Evolutionary conservation across 108 stramenopile species (phyloP), one percentile per base, ranked within the genome.

Genomic region (Cyclotella kingstonii): DNA sequence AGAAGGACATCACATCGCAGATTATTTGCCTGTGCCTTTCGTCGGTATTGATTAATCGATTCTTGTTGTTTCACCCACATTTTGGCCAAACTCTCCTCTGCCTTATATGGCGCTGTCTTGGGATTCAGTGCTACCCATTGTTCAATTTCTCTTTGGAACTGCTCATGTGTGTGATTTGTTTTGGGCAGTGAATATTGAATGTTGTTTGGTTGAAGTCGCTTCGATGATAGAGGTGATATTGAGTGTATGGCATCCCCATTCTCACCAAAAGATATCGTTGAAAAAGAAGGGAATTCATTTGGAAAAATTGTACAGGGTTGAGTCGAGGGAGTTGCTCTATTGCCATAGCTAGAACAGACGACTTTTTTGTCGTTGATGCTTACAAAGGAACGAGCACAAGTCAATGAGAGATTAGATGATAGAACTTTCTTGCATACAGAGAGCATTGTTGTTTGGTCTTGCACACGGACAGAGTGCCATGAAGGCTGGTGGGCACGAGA

Each of bases 31-130:
- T 52, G 9, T 26, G 17, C 25, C 2, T 38, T 21, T 4, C 58
- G 10, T 14, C 45, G 21, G 46, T 39, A 46, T 14, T 60, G 34
- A 35, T 53, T 18, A 51, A 62, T 36, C 31, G 63, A 49, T 38
- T 56, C 27, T 45, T 62, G 60, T 22, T 71, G 70, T 15, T 35
- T 38, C 1, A 53, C 60, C 70, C 70, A 71, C 19, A 71, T 14
- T 23, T 62, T 55, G 1, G 58, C 58, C 21, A 71, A 30, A 21
- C 31, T 61, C 26, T 71, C 70, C 29, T 71, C 70, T 21, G 61
- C 70, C 34, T 63, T 71, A 44, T 71, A 71, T 7, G 70, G 54
- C 45, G 70, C 70, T 44, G 48, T 71, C 42, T 46, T 45, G 10
- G 70, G 70, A 50, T 63, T 71, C 47, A 43, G 26, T 30, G 26